Evolutionary conservation across 345 rosid genomes (phyloP).

Genomic region (Brassica carinata): DNA sequence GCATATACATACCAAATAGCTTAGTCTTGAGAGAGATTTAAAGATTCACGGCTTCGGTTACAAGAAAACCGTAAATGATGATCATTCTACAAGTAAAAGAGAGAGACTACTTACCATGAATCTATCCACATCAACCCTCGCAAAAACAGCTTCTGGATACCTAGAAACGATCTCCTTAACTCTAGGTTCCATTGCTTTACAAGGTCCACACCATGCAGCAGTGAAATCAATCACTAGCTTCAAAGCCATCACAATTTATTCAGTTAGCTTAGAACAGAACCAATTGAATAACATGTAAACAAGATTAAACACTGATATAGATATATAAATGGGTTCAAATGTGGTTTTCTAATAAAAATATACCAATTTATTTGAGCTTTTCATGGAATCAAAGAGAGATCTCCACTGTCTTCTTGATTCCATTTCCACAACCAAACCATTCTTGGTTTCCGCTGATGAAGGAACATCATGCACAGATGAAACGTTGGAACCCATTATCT

Average conservation of each 20-base stretch:
- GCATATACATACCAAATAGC: conserved; percentile 17
- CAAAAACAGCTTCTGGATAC: conserved; percentile 54
- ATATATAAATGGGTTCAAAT: not conserved
- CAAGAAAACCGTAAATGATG: not conserved
- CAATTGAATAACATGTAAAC: not conserved
- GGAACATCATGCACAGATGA: conserved; percentile 35
- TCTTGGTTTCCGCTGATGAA: conserved; percentile 34
- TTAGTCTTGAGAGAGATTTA: not conserved
- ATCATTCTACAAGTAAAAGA: not conserved
- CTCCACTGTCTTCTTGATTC: conserved; percentile 64
- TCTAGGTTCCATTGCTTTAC: conserved; percentile 61
- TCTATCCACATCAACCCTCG: conserved; percentile 73
- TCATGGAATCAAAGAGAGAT: conserved; percentile 59
- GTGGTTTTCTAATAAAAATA: not conserved
- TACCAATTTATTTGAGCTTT: conserved; percentile 65
- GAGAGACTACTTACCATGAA: conserved; percentile 42
- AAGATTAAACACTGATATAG: not conserved
- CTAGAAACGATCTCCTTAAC: conserved; percentile 54
- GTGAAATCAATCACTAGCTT: conserved; percentile 81
- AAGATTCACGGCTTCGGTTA: not conserved
- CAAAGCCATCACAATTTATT: conserved; percentile 15
- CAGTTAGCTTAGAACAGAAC: not conserved
- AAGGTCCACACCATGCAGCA: conserved; percentile 85
- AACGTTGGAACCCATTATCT: conserved; percentile 40
- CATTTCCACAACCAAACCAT: conserved; percentile 44